These are phyloP conservation scores for Acer saccharum DNA, from an alignment of 345 rosid species.

Conservation along the genomic window DNA sequence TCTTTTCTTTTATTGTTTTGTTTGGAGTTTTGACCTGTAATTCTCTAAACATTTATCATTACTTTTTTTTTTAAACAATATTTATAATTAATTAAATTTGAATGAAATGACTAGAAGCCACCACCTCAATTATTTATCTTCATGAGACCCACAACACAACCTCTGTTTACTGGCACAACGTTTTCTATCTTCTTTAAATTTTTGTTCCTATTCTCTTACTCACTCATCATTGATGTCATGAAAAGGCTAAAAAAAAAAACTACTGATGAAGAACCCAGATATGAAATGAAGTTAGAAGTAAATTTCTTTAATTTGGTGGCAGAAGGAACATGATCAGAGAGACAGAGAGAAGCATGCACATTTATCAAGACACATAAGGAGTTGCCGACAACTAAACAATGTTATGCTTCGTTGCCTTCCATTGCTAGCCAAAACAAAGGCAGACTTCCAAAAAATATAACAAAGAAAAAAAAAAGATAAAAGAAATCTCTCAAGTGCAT, in stretches of 20 bases:
- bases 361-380: constrained; percentile 38
- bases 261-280: not conserved
- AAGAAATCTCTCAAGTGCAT: not conserved
- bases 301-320: not conserved
- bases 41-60: too few relatives aligned
- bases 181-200: not conserved
- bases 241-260: not conserved
- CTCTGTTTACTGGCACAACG: not conserved
- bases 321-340: not conserved
- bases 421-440: constrained; percentile 41
- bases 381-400: constrained; percentile 64
- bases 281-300: not conserved
- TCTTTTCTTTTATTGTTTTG: too few relatives aligned
- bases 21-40: too few relatives aligned
- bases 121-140: too few relatives aligned
- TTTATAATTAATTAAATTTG: too few relatives aligned
- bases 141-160: not conserved
- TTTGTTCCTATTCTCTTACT: not conserved
- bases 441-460: constrained; percentile 1
- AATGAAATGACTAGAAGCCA: too few relatives aligned
- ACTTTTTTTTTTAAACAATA: too few relatives aligned
- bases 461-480: not conserved
- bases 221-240: constrained; percentile 1
- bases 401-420: constrained; percentile 44
- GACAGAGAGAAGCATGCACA: constrained; percentile 25